phyloP scores from a whole-genome alignment of 2,329 filamentous ascomycete genomes.

The Passalora sequoiae region DNA sequence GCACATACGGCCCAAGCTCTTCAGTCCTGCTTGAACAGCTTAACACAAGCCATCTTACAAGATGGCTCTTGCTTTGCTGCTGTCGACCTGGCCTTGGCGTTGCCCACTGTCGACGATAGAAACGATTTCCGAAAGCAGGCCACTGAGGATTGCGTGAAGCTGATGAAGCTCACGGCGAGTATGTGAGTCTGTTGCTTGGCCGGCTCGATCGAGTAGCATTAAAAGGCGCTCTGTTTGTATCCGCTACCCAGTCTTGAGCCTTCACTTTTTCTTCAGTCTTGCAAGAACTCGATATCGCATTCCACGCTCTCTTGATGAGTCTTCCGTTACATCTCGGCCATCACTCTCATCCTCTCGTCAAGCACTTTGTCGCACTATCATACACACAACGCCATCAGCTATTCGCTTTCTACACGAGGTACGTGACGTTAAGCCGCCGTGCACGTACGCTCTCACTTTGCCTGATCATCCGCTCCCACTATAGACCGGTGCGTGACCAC shows the following conservation, averaged over 20 bases:
- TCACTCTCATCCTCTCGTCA: constrained; percentile 6
- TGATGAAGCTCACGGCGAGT: neutral
- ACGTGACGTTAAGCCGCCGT: neutral
- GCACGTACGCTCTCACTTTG: neutral
- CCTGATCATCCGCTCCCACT: neutral
- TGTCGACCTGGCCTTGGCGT: neutral
- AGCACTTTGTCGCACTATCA: constrained; percentile 5
- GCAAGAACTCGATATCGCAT: too few species aligned
- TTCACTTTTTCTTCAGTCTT: neutral
- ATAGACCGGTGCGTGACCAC: neutral
- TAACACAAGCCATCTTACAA: neutral
- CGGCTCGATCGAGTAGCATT: neutral
- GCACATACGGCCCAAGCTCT: neutral
- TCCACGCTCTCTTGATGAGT: neutral
- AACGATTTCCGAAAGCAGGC: neutral
- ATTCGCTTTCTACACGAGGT: neutral
- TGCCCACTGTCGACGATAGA: neutral
- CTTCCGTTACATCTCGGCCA: constrained; percentile 6
- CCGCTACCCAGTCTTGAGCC: neutral
- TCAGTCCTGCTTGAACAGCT: neutral
- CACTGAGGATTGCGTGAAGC: neutral
- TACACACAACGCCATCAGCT: neutral
- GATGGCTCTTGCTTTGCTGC: neutral
- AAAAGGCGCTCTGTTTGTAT: neutral
- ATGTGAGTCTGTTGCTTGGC: neutral